Conservation (phyloP, 805 yeast species). For the Torulaspora microellipsoides region DNA sequence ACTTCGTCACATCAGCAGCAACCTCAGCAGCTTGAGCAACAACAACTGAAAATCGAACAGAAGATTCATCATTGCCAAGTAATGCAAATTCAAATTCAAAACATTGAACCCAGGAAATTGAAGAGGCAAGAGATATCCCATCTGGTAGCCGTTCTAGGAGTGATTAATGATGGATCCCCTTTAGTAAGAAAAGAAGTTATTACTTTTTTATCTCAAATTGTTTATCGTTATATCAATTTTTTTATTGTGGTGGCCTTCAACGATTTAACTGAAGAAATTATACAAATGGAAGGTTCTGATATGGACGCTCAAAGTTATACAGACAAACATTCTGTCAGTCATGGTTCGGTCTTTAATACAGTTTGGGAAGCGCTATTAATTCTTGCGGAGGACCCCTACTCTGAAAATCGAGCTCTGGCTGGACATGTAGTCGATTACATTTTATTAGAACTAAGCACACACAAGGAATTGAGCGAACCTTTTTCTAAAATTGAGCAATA, state of each 20-base stretch:
- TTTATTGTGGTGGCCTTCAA: constrained; percentile 84
- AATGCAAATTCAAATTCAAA: constrained; percentile 28
- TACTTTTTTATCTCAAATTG: constrained; percentile 69
- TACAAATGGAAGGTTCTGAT: constrained; percentile 44
- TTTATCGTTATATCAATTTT: constrained; percentile 61
- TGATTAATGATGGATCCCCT: constrained; percentile 84
- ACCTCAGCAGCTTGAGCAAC: constrained; percentile 21
- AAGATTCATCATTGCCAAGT: constrained; percentile 30
- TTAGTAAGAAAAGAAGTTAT: constrained; percentile 82
- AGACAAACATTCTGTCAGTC: constrained; percentile 65
- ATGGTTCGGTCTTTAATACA: constrained; percentile 80
- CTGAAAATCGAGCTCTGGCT: constrained; percentile 70
- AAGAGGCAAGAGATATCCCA: constrained; percentile 65
- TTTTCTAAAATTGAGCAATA: constrained; percentile 65
- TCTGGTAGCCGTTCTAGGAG: constrained; percentile 60
- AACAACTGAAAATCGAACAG: constrained; percentile 30
- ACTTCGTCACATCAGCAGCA: constrained; percentile 27
- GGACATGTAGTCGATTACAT: constrained; percentile 72
- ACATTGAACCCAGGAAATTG: constrained; percentile 40
- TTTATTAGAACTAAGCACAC: constrained; percentile 47
- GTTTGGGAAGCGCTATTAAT: constrained; percentile 83
- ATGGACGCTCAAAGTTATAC: constrained; percentile 20
- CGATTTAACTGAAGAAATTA: constrained; percentile 75
- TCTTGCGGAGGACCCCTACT: constrained; percentile 81
- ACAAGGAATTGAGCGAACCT: constrained; percentile 57